phyloP scores from a whole-genome alignment of 352 stramenopile species.

The Phytophthora colocasiae region DNA sequence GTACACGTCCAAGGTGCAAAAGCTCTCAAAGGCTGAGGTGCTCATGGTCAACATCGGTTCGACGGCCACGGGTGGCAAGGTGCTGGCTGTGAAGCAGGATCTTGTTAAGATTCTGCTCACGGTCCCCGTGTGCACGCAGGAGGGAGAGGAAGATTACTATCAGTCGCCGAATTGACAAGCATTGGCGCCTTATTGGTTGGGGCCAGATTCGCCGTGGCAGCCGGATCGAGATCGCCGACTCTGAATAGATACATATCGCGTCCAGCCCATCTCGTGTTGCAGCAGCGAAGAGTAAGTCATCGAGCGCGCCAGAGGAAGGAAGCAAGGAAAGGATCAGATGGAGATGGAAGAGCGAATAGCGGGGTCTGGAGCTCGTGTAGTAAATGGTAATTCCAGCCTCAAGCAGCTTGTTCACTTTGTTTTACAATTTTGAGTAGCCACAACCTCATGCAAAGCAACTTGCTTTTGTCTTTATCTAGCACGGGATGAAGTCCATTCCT shows the following conservation, averaged over 20 bases:
- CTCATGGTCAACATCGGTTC: constrained; percentile 99
- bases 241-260: constrained; percentile 78
- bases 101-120: constrained; percentile 99
- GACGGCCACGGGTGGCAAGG: constrained; percentile 97
- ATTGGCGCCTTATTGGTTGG: constrained; percentile 99
- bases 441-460: constrained; percentile 11
- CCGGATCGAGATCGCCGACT: constrained; percentile 92
- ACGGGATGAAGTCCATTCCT: constrained; percentile 4
- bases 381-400: constrained; percentile 49
- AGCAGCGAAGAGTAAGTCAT: constrained; percentile 32
- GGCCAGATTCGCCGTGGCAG: constrained; percentile 98
- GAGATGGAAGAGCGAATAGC: constrained; percentile 40
- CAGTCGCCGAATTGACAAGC: constrained; percentile 98
- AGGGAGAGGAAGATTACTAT: constrained; percentile 99
- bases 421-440: constrained; percentile 2
- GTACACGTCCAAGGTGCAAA: constrained; percentile 99
- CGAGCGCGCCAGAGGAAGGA: constrained; percentile 24
- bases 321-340: constrained; percentile 42
- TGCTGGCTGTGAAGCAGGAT: constrained; percentile 96
- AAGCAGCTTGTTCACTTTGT: constrained; percentile 30
- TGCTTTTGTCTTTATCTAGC: constrained; percentile 34
- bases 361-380: constrained; percentile 39
- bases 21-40: constrained; percentile 99
- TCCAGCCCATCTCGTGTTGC: constrained; percentile 25
- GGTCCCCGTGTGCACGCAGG: constrained; percentile 99